Base-by-base conservation (phyloP, 768 basidiomycete genomes). In the Cystofilobasidium bisporidii region DNA sequence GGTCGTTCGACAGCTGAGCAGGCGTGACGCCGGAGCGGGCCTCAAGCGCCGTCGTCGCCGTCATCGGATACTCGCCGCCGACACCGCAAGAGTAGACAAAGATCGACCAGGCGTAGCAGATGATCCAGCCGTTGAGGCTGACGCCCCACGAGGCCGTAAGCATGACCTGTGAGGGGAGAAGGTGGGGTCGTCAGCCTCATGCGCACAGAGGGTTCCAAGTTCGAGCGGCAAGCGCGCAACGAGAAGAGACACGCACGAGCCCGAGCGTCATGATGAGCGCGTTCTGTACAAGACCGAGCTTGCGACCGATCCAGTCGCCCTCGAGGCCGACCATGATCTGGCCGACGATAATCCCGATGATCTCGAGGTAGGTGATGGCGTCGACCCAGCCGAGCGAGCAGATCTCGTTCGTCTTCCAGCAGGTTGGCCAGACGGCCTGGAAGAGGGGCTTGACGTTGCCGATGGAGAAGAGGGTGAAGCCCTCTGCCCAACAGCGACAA, bases 391-490 rank as follows among this genome's bases (percentile, higher is more conserved):
- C 75, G 17, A 65, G 56, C 67, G 72, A 65, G 72, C 78, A 78
- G 18, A 72, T 73, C n/a, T 65, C 47, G 67, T 76, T 71, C 0
- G 69, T 74, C 33, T 22, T 50, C 76, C 76, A 79, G 70, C 78
- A 79, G 17, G 47, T 14, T 20, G 77, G 77, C 78, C 79, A 79
- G 10, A 77, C 77, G 12, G 72, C 69, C 47, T 69, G 28, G 72
- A 77, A 79, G 11, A 79, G 72, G 1, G 77, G 69, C 0, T 72
- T 69, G 30, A 78, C 72, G 72, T 79, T 79, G 38, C 78, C 78
- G 65, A 79, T 79, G 12, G 78, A 79, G 76, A 79, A 79, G 33
- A 79, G 72, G 47, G 76, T 75, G 65, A 76, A 79, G 41, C 78
- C 77, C 69, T 77, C 74, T 18, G 71, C 41, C 24, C 43, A 48